Evolutionary conservation across 352 stramenopile genomes (phyloP).

Genomic region (Pythium myriotylum): DNA sequence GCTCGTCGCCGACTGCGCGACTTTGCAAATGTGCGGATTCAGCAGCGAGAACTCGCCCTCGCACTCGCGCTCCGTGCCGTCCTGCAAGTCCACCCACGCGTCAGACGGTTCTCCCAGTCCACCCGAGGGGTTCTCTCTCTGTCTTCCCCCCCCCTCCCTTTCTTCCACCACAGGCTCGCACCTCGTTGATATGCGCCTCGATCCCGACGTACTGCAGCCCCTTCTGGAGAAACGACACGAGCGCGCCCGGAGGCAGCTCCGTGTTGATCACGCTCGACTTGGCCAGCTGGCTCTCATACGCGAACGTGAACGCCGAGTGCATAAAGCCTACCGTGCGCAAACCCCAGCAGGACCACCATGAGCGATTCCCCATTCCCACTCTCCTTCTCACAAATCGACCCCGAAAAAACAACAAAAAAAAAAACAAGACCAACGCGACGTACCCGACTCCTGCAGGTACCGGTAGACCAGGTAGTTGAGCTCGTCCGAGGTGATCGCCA

Average conservation of each 20-base stretch:
- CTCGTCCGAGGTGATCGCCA: constrained; percentile 95
- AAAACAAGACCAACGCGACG: too few relatives aligned
- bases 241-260: constrained; percentile 94
- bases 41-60: constrained; percentile 92
- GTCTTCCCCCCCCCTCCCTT: not conserved
- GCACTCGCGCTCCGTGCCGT: constrained; percentile 86
- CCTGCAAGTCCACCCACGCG: constrained; percentile 35
- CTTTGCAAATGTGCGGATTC: constrained; percentile 90
- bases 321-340: constrained; percentile 94
- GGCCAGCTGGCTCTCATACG: constrained; percentile 96
- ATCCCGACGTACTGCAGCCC: constrained; percentile 95
- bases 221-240: constrained; percentile 99
- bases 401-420: too few relatives aligned
- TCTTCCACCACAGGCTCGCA: constrained; percentile 24
- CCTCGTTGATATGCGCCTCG: constrained; percentile 90
- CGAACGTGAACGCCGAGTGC: constrained; percentile 98
- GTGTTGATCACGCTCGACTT: constrained; percentile 93
- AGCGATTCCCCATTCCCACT: not conserved
- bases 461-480: constrained; percentile 98
- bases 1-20: constrained; percentile 75
- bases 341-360: too few relatives aligned
- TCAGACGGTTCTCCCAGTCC: not conserved
- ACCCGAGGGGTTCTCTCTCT: too few relatives aligned
- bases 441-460: constrained; percentile 96
- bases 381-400: too few relatives aligned